Evolutionary conservation across 495 filamentous ascomycete species (phyloP).

Genomic region (Trichoderma orchidacearum): DNA sequence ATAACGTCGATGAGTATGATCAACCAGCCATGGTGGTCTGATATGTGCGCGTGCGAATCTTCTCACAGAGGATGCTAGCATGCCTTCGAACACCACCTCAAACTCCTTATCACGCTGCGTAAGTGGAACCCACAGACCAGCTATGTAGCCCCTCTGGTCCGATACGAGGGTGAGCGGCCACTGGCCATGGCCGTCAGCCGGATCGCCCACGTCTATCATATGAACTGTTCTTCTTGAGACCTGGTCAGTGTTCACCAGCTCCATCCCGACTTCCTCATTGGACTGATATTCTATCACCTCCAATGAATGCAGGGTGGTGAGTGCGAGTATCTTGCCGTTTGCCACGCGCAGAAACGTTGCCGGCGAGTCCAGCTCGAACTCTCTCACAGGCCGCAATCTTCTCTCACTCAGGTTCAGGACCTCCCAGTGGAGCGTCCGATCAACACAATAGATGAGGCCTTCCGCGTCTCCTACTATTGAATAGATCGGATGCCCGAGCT

Average conservation of each 20-base stretch:
- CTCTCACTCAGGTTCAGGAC: slow-evolving; percentile 26
- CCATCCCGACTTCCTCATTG: slow-evolving; percentile 10
- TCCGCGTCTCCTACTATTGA: slow-evolving; percentile 25
- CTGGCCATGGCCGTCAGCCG: slow-evolving; percentile 5
- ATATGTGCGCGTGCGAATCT: slow-evolving; percentile 28
- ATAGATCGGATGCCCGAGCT: slow-evolving; percentile 21
- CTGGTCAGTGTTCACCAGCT: slow-evolving; percentile 21
- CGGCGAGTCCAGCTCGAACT: slow-evolving; percentile 25
- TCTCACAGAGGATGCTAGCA: slow-evolving; percentile 33
- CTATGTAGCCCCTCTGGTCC: slow-evolving; percentile 31
- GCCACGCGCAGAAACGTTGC: slow-evolving; percentile 25
- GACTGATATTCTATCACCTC: slow-evolving; percentile 25
- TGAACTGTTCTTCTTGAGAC: slow-evolving; percentile 20
- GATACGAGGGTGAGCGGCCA: slow-evolving; percentile 26
- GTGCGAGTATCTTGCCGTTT: slow-evolving; percentile 24
- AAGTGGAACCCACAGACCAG: slow-evolving; percentile 36
- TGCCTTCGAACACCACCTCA: slow-evolving; percentile 34
- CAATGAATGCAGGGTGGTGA: slow-evolving; percentile 31
- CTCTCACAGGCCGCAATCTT: slow-evolving; percentile 23
- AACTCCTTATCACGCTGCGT: slow-evolving; percentile 23
- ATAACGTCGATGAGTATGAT: slow-evolving; percentile 9
- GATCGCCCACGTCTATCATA: slow-evolving; percentile 20
- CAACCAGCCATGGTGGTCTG: slow-evolving; percentile 25
- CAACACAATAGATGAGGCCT: slow-evolving; percentile 32
- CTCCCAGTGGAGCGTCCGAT: slow-evolving; percentile 28